Conservation (phyloP, 2,329 filamentous ascomycete species). For the Zymoseptoria brevis region DNA sequence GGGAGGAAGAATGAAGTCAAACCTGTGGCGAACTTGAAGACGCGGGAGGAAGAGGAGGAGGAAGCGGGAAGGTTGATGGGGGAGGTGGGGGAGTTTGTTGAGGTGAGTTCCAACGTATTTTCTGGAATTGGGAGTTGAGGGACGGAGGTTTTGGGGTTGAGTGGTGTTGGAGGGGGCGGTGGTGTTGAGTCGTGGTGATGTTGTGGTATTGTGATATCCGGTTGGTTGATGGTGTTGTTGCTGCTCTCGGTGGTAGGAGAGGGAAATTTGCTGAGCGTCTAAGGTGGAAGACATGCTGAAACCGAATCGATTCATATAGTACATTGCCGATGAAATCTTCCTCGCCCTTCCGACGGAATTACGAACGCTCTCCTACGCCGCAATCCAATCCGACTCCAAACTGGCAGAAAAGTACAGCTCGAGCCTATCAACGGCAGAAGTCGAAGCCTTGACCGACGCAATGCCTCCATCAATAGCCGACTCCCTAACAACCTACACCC, state of each 20-base stretch:
- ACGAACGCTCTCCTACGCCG: constrained; percentile 53
- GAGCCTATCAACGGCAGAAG: constrained; percentile 36
- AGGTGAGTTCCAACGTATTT: no score
- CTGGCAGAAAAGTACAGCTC: constrained; percentile 47
- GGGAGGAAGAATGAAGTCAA: constrained; percentile 35
- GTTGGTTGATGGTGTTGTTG: no score
- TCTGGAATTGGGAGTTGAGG: no score
- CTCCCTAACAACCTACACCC: constrained; percentile 58
- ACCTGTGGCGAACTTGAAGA: constrained; percentile 15
- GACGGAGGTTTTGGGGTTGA: no score
- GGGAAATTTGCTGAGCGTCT: no score
- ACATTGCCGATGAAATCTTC: constrained; percentile 65
- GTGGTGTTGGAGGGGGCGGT: no score
- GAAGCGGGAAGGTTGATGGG: constrained; percentile 38
- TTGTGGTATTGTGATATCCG: no score
- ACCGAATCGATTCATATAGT: constrained; percentile 35
- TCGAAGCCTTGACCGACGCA: constrained; percentile 43
- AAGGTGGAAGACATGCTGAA: no score
- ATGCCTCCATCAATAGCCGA: constrained; percentile 57
- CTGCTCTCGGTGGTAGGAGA: no score
- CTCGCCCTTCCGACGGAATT: constrained; percentile 54
- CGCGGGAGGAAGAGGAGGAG: constrained; percentile 29
- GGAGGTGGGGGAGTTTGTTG: constrained; percentile 70
- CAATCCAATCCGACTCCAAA: constrained; percentile 41
- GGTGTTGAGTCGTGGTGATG: no score